These are phyloP conservation scores for Fusarium sp. DNA, from an alignment of 2,329 filamentous ascomycete genomes.

Conservation along the genomic window DNA sequence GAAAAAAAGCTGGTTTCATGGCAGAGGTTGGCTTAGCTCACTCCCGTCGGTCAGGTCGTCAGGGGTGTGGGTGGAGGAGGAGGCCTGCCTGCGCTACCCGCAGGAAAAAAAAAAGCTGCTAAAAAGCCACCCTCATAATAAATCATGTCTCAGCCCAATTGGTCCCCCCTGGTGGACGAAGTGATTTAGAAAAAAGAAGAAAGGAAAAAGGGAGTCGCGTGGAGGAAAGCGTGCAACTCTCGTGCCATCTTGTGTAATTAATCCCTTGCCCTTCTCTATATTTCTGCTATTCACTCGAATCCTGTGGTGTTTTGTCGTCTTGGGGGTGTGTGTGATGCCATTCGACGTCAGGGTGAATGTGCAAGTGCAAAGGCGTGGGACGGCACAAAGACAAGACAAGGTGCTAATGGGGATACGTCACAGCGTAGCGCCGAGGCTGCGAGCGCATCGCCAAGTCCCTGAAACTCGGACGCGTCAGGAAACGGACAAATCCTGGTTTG, in stretches of 20 bases:
- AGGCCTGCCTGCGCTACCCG: constrained; percentile 17
- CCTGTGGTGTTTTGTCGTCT: background rate
- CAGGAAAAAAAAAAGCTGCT: constrained; percentile 34
- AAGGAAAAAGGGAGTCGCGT: background rate
- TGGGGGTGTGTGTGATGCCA: constrained; percentile 18
- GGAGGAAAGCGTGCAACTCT: background rate
- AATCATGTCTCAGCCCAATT: constrained; percentile 48
- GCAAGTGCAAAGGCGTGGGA: constrained; percentile 16
- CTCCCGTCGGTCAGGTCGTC: constrained; percentile 19
- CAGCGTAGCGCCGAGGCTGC: constrained; percentile 29
- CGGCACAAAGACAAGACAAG: constrained; percentile 18
- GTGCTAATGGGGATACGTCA: constrained; percentile 42
- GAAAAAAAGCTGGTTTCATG: constrained; percentile 34
- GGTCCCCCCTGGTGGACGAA: constrained; percentile 1
- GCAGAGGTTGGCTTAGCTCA: constrained; percentile 27
- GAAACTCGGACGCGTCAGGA: constrained; percentile 27
- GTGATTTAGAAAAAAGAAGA: constrained; percentile 9
- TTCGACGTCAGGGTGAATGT: constrained; percentile 21
- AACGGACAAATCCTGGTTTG: constrained; percentile 35
- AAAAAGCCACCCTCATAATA: constrained; percentile 35
- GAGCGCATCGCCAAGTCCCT: constrained; percentile 42
- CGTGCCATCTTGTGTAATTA: background rate
- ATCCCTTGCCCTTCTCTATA: background rate
- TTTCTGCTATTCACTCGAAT: background rate
- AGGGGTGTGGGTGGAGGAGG: constrained; percentile 31